These are phyloP conservation scores for Kwoniella shivajii DNA, from an alignment of 1,284 basidiomycete genomes.

Conservation along the genomic window DNA sequence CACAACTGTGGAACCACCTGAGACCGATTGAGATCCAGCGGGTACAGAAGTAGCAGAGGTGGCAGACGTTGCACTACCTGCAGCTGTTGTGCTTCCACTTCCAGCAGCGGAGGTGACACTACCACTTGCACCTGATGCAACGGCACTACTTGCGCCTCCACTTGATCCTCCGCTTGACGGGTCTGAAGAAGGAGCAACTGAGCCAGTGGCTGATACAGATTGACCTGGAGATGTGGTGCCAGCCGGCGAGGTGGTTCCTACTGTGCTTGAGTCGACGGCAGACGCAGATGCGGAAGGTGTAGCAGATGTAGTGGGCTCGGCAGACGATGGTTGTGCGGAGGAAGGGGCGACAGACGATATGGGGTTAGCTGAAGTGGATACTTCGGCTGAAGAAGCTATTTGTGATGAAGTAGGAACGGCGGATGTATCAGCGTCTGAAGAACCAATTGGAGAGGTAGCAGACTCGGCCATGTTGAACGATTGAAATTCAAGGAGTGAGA, in stretches of 20 bases:
- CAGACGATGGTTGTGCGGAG: too few species aligned
- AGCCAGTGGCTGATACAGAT: constrained; percentile 5
- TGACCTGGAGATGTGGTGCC: too few species aligned
- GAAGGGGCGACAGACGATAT: too few species aligned
- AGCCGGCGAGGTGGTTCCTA: background rate
- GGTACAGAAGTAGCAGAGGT: constrained; percentile 8
- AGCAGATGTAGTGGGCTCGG: background rate
- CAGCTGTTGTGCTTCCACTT: background rate
- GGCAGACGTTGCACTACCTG: constrained; percentile 8
- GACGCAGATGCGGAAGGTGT: background rate
- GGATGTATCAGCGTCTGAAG: background rate
- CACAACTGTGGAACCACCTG: constrained; percentile 21
- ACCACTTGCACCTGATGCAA: background rate
- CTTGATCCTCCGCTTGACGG: constrained; percentile 1
- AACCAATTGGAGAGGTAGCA: background rate
- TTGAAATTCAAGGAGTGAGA: background rate
- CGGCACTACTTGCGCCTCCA: background rate
- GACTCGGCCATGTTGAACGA: constrained; percentile 11
- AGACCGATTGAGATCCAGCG: constrained; percentile 15
- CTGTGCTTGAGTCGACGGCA: background rate
- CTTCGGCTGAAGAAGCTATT: constrained; percentile 13
- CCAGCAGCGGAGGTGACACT: constrained; percentile 6
- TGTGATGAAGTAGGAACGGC: constrained; percentile 1
- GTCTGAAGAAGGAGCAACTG: background rate
- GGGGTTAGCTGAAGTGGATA: constrained; percentile 8